Evolutionary conservation across 2,329 filamentous ascomycete species (phyloP), one percentile per base, ranked within the genome.

Genomic region (Amylocarpus encephaloides): DNA sequence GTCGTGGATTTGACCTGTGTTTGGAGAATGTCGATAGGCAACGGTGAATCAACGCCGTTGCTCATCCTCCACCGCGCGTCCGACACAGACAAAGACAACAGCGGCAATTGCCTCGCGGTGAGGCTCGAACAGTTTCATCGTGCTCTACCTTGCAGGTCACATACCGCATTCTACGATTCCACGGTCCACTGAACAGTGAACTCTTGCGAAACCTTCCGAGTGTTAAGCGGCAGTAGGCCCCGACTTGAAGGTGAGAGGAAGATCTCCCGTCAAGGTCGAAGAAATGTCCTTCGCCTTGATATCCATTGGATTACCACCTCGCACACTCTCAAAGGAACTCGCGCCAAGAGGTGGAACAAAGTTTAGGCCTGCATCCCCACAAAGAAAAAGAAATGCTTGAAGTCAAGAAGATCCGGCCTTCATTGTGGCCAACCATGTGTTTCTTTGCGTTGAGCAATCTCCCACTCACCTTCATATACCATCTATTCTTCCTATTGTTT

Each of bases 391-490:
- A 40, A n/a, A 42, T 43, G 40, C 41, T 19, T 34, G 53, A 42
- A 45, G 49, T 38, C 39, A 42, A 16, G 32, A 54, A 43, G 36
- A 44, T 22, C 39, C 42, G 52, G 48, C 47, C 16, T 12, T 6
- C 15, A 15, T 34, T 16, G 26, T 22, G 18, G 34, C 18, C 19
- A n/a, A 47, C 35, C 26, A 19, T 36, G 29, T 16, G 10, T 40
- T 26, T 47, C 40, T 32, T 42, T 32, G 19, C 36, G 33, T 30
- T 47, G 32, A 38, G 12, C 40, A 40, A 52, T 50, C 51, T 41
- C 42, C 47, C 29, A 41, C 51, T 53, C 51, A 53, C 52, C 46
- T 61, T 61, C 57, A 59, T 56, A 59, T 56, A 57, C 32, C 46
- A 43, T 46, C 36, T 26, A 7, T 26, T 26, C 12, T 19, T 40